phyloP scores from a whole-genome alignment of 805 yeast species.

The Saccharomycopsis babjevae region DNA sequence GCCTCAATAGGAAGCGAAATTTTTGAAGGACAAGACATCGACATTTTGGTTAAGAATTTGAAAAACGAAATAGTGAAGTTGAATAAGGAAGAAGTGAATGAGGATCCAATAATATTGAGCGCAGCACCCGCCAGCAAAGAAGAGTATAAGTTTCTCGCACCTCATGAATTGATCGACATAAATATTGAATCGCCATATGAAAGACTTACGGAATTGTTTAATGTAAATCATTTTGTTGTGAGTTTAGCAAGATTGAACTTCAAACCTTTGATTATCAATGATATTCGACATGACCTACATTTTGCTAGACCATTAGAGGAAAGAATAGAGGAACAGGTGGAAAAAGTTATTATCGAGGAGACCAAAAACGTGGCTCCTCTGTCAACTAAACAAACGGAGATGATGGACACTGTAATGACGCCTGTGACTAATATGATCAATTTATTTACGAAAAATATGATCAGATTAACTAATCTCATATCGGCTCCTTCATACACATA shows the following conservation, averaged over 20 bases:
- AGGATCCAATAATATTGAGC: conserved; percentile 5
- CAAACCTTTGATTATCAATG: conserved; percentile 81
- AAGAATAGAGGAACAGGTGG: conserved; percentile 19
- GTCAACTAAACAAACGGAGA: background rate
- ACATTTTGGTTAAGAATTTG: conserved; percentile 49
- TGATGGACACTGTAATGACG: background rate
- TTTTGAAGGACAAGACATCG: conserved; percentile 40
- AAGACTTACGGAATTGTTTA: conserved; percentile 81
- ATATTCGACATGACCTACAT: conserved; percentile 57
- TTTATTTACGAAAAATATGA: conserved; percentile 5
- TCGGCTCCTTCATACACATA: conserved; percentile 28
- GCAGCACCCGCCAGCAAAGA: conserved; percentile 1
- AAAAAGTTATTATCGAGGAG: conserved; percentile 11
- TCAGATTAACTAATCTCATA: conserved; percentile 8
- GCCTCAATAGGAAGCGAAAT: conserved; percentile 77
- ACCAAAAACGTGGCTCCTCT: conserved; percentile 2
- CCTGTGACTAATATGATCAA: conserved; percentile 8
- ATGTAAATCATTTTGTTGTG: conserved; percentile 86
- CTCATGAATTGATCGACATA: conserved; percentile 37
- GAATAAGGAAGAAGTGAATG: conserved; percentile 31
- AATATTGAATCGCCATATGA: conserved; percentile 67
- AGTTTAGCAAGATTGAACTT: conserved; percentile 89
- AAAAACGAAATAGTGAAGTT: conserved; percentile 52
- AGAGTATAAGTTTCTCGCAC: conserved; percentile 26
- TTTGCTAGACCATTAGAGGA: conserved; percentile 29